These are phyloP conservation scores for Skeletonema potamos DNA, from an alignment of 108 stramenopile species.

Conservation along the genomic window DNA sequence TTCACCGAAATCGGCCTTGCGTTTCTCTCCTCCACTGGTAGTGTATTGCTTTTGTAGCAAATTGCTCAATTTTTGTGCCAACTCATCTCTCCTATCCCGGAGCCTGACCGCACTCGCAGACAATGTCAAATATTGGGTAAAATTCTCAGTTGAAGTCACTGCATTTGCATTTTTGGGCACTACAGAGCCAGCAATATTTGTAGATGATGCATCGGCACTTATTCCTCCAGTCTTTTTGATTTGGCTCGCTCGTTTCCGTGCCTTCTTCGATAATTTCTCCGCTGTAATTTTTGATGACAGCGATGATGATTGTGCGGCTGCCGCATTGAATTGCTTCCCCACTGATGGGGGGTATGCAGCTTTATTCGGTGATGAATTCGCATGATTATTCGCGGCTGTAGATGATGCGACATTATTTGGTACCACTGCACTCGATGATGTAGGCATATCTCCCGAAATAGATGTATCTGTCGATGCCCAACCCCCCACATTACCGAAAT, in stretches of 20 bases:
- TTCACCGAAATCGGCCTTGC: not conserved
- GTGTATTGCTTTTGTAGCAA: not conserved
- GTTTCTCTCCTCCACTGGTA: not conserved
- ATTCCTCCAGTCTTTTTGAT: not conserved
- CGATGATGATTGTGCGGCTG: not conserved
- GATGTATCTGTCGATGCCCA: slow-evolving; percentile 21
- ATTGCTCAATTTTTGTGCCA: not conserved
- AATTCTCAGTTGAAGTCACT: not conserved
- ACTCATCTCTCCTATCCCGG: not conserved
- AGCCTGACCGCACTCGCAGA: not conserved
- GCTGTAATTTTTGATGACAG: not conserved
- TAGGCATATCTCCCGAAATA: not conserved
- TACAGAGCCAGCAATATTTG: not conserved
- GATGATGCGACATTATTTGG: not conserved
- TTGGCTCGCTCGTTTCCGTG: not conserved
- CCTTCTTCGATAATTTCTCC: not conserved
- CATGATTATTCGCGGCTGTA: not conserved
- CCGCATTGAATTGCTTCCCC: not conserved
- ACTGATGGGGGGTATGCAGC: not conserved
- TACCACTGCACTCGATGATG: not conserved
- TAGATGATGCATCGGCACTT: not conserved
- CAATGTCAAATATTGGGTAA: not conserved
- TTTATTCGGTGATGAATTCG: not conserved
- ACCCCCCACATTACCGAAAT: slow-evolving; percentile 24
- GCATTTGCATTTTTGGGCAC: not conserved